Evolutionary conservation across 148 eudicot genomes (phyloP).

Genomic region (Cornus suecica): DNA sequence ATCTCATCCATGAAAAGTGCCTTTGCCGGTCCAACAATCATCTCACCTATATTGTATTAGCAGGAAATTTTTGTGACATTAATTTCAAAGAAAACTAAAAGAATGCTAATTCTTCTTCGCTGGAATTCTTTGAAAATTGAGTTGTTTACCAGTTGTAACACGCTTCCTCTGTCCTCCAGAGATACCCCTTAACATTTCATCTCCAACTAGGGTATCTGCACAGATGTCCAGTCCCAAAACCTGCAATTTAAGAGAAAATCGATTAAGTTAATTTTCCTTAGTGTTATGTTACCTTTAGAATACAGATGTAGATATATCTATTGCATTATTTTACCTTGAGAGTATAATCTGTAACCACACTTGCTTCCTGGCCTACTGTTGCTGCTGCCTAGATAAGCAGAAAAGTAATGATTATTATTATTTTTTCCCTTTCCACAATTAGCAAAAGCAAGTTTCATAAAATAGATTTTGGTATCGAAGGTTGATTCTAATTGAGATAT

Average conservation of each 20-base stretch:
- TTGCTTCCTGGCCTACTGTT: slow-evolving; percentile 27
- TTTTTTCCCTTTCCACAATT: neutral
- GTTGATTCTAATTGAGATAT: too few species aligned
- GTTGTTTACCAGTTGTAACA: slow-evolving; percentile 24
- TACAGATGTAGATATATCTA: neutral
- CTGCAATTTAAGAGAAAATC: slow-evolving; percentile 23
- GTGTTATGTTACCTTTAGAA: neutral
- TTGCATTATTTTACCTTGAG: slow-evolving; percentile 31
- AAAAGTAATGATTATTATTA: neutral
- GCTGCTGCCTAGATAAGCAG: slow-evolving; percentile 19
- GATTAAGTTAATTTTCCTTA: neutral
- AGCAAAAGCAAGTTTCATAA: too few species aligned
- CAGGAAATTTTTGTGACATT: neutral
- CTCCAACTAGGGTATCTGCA: slow-evolving; percentile 23
- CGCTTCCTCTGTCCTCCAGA: slow-evolving; percentile 30
- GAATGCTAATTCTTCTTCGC: neutral
- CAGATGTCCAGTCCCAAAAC: slow-evolving; percentile 33
- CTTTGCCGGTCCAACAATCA: slow-evolving; percentile 52
- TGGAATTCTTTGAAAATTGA: neutral
- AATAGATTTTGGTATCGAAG: too few species aligned
- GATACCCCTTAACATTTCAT: slow-evolving; percentile 20
- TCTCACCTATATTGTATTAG: slow-evolving; percentile 31
- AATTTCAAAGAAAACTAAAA: neutral
- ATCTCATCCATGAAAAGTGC: slow-evolving; percentile 59
- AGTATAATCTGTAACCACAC: slow-evolving; percentile 35